Base-by-base conservation (phyloP, 208 protist genomes). In the Wallacemonas rigidus region DNA sequence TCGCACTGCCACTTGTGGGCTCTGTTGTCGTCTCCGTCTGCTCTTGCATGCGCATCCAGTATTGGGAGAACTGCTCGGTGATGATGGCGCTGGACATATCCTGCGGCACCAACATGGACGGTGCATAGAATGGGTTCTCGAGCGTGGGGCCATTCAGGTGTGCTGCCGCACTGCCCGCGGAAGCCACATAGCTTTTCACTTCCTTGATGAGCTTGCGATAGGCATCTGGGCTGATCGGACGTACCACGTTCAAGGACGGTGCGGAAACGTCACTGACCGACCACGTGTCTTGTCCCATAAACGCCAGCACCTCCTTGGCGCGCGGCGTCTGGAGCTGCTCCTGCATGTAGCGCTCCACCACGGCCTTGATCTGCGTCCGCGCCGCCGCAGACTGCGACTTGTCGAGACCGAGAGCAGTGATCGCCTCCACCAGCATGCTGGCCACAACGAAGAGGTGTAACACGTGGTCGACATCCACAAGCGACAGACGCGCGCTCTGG, bases 361-460 rank as follows among this genome's bases (percentile, higher is more conserved):
- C 75, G 36, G 79, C 71, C 67, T 88, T 85, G 11, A 87, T 70
- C 70, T 81, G 72, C 57, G 78, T 82, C 8, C 82, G 87, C 0
- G 83, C 86, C 5, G 71, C 70, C 2, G 80, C 81, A 41, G 82
- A 64, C 58, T 87, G 83, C 7, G 40, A 65, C 64, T 82, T 82
- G 50, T 85, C 74, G 12, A 92, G 64, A 3, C 90, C 90, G 5
- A 93, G 67, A 0, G 69, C 77, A 5, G 72, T 72, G 40, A 82
- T 58, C 5, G 79, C 83, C 68, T 94, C 89, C 8, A 91, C 77
- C 14, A 93, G 77, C 79, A 94, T 88, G 69, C 86, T 82, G n/a
- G 88, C 64, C 15, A 94, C 80, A 44, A 90, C 83, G 62, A 94
- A 94, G 17, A 92, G 62, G 67, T 96, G 91, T 76, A 96, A 72